Conservation (phyloP, 78 protist genomes). For the Emiliania huxleyi region DNA sequence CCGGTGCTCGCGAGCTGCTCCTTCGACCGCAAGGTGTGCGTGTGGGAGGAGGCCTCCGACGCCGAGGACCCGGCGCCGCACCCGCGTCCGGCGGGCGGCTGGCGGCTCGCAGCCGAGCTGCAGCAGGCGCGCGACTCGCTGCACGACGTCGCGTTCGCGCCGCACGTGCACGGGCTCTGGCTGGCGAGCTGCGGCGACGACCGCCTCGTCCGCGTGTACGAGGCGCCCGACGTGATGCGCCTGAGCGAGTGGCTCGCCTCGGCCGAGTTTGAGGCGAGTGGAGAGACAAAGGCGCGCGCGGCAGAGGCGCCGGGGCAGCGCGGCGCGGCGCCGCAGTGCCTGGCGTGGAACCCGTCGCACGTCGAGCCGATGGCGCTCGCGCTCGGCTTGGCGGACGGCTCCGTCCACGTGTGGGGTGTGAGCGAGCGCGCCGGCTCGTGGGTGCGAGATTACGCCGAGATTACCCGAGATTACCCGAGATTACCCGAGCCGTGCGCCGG, state of each 20-base stretch:
- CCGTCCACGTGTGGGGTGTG: slow-evolving; percentile 51
- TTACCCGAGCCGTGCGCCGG: no score
- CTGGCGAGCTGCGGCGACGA: slow-evolving; percentile 81
- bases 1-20: slow-evolving; percentile 83
- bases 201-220: slow-evolving; percentile 80
- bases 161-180: slow-evolving; percentile 63
- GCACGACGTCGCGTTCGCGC: slow-evolving; percentile 77
- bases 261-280: slow-evolving; percentile 37
- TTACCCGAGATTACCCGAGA: no score
- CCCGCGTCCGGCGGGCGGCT: background rate
- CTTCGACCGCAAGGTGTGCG: slow-evolving; percentile 74
- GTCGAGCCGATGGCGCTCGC: slow-evolving; percentile 64
- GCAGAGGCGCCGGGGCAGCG: background rate
- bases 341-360: slow-evolving; percentile 79
- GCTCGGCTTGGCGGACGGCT: slow-evolving; percentile 71
- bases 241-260: background rate
- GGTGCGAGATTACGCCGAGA: no score
- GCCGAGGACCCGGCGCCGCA: background rate
- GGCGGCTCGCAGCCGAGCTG: slow-evolving; percentile 44
- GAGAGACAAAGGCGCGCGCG: background rate
- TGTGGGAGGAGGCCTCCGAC: slow-evolving; percentile 81
- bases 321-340: slow-evolving; percentile 42
- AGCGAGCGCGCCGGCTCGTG: background rate
- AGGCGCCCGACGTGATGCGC: slow-evolving; percentile 85
- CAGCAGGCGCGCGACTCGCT: slow-evolving; percentile 72